Percentiles rank a stretch among this genome's conserved stretches.
phyloP scores from a whole-genome alignment of 2,329 filamentous ascomycete species.

The Epichloe festucae region DNA sequence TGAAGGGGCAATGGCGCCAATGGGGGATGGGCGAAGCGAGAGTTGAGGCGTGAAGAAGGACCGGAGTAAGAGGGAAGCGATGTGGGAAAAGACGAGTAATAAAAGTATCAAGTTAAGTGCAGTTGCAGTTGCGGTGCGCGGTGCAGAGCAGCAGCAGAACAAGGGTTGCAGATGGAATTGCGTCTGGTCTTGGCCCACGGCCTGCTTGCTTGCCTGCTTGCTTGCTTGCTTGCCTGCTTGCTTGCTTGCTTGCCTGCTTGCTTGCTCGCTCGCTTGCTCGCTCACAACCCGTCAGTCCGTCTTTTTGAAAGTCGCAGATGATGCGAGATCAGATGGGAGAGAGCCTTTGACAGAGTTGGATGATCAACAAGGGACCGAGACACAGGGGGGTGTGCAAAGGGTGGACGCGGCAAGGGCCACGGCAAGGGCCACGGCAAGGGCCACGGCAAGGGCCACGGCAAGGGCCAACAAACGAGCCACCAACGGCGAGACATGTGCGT shows the following conservation, averaged over 20 bases:
- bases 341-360: neutral
- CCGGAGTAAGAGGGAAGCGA: neutral
- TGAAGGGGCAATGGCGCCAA: conserved; percentile 42
- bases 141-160: no score
- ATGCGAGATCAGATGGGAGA: neutral
- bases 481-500: conserved; percentile 46
- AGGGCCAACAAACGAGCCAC: conserved; percentile 24
- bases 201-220: neutral
- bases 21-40: conserved; percentile 18
- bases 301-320: neutral
- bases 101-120: conserved; percentile 1
- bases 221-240: neutral
- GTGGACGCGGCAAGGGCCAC: neutral
- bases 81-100: conserved; percentile 6
- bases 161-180: conserved; percentile 1
- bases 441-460: neutral
- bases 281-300: neutral
- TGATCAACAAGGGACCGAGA: neutral
- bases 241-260: neutral
- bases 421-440: neutral
- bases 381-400: neutral
- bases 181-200: neutral
- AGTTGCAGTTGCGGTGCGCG: neutral
- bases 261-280: neutral
- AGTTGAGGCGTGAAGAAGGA: conserved; percentile 4